Evolutionary conservation across 2,329 filamentous ascomycete genomes (phyloP).

Genomic region (Trichoderma aggressivum): DNA sequence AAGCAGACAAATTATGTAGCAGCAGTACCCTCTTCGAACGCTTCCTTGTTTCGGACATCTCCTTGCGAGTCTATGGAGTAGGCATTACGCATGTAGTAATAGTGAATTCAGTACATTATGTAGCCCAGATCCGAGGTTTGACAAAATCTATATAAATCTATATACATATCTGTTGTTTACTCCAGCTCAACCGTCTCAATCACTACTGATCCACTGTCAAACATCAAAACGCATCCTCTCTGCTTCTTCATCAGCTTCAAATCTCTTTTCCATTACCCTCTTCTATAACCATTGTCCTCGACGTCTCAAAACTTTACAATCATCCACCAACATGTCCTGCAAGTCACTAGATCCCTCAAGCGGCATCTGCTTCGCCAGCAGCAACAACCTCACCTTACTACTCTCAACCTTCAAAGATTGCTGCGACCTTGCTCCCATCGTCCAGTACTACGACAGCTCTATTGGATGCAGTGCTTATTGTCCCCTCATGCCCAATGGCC

Average conservation of each 20-base stretch:
- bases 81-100: not conserved
- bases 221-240: not conserved
- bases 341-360: not conserved
- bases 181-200: not conserved
- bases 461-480: not conserved
- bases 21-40: not conserved
- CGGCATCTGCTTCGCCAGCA: not conserved
- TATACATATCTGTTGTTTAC: not conserved
- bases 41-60: not conserved
- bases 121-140: not conserved
- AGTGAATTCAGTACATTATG: fast-evolving
- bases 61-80: not conserved
- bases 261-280: not conserved
- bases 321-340: not conserved
- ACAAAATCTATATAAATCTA: not conserved
- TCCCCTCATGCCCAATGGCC: not conserved
- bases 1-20: not conserved
- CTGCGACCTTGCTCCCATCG: not conserved
- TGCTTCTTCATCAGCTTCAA: not conserved
- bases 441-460: not conserved
- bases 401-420: not conserved
- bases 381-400: not conserved
- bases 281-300: not conserved
- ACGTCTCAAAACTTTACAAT: not conserved
- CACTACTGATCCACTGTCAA: not conserved